Evolutionary conservation across 2,329 filamentous ascomycete genomes (phyloP).

Genomic region (Colletotrichum abscissum): DNA sequence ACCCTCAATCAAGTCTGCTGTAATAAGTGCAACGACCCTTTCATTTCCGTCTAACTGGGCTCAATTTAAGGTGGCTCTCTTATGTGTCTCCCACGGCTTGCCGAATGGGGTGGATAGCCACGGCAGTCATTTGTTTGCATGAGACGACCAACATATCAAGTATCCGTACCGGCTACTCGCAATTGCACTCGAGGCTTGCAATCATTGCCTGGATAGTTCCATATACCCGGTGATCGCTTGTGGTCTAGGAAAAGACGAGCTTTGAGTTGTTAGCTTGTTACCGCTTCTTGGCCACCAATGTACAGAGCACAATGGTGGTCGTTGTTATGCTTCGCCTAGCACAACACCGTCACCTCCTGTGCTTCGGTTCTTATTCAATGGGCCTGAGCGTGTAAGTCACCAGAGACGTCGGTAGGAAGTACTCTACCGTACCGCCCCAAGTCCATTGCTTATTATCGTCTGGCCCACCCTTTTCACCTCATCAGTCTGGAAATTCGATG

Average conservation of each 20-base stretch:
- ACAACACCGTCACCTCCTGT: background rate
- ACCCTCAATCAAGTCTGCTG: background rate
- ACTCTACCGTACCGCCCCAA: background rate
- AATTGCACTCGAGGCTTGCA: background rate
- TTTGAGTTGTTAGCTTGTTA: background rate
- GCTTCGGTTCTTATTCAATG: background rate
- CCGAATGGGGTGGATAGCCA: background rate
- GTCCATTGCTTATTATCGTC: background rate
- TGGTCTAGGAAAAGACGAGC: conserved; percentile 2
- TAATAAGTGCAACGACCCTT: conserved; percentile 12
- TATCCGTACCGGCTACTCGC: background rate
- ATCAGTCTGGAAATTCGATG: conserved; percentile 16
- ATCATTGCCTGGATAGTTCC: conserved; percentile 17
- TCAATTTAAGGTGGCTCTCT: background rate
- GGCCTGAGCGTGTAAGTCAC: background rate
- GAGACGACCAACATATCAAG: background rate
- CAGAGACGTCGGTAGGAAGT: background rate
- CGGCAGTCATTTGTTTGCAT: conserved; percentile 17
- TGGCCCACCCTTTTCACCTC: background rate
- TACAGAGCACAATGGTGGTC: background rate
- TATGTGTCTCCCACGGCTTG: background rate
- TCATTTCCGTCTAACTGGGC: background rate
- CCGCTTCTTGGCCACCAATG: conserved; percentile 5
- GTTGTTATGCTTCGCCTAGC: background rate
- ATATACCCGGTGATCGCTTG: background rate